Conservation (phyloP, 495 filamentous ascomycete species). For the Cenococcum geophilum region DNA sequence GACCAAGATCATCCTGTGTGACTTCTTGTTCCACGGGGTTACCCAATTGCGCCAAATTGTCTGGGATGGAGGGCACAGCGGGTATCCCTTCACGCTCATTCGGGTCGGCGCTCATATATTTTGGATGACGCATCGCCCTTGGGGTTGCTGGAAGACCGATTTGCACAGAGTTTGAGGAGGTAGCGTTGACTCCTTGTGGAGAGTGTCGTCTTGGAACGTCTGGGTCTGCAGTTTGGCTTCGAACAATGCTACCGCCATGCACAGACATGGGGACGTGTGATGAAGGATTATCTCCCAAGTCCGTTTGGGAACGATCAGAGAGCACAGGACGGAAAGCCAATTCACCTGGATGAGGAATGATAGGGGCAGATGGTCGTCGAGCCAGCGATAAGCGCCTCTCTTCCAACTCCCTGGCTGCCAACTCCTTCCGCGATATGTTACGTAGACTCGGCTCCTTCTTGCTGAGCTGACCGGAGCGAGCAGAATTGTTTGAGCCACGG, state of each 20-base stretch:
- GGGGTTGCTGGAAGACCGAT: conserved; percentile 79
- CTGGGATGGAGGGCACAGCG: conserved; percentile 61
- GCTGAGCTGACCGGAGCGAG: conserved; percentile 15
- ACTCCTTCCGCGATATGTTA: conserved; percentile 50
- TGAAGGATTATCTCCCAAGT: conserved; percentile 23
- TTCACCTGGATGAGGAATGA: conserved; percentile 74
- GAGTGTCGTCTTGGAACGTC: conserved; percentile 22
- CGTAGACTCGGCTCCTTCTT: conserved; percentile 3
- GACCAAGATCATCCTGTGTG: conserved; percentile 27
- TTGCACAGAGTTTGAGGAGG: conserved; percentile 31
- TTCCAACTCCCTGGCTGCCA: conserved; percentile 80
- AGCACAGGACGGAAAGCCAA: conserved; percentile 29
- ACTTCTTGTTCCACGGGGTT: conserved; percentile 3
- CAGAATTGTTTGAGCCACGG: conserved; percentile 23
- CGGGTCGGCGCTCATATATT: conserved; percentile 50
- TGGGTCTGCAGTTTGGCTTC: conserved; percentile 31
- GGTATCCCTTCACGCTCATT: conserved; percentile 53
- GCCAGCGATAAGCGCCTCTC: conserved; percentile 76
- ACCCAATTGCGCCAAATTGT: conserved; percentile 34
- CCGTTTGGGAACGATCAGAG: conserved; percentile 35
- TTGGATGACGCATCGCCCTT: conserved; percentile 73
- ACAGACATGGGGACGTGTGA: conserved; percentile 28
- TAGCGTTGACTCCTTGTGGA: conserved; percentile 23
- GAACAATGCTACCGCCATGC: conserved; percentile 23
- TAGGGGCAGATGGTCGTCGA: conserved; percentile 66